Evolutionary conservation across 2,329 filamentous ascomycete genomes (phyloP), one percentile per base, ranked within the genome.

Genomic region (Ceratocystis smalleyi): DNA sequence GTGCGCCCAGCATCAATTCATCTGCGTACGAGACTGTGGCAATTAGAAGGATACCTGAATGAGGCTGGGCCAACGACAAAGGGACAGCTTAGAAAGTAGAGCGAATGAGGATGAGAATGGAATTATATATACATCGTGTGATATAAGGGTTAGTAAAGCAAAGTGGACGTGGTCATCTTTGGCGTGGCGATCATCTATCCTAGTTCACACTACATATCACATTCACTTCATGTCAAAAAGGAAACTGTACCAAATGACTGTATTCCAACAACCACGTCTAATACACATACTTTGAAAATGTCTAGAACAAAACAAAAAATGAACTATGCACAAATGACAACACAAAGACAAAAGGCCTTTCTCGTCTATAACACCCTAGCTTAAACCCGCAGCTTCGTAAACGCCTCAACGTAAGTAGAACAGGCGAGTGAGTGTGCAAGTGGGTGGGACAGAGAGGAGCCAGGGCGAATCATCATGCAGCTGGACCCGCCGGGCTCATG

Each of bases 21-120:
- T 15, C 60, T 83, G 57, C 79, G 83, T 70, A 65, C 77, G 64
- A 74, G 77, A 63, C 73, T 85, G 6, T 85, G 83, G 83, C 80
- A 78, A 67, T 70, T 86, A 7, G 79, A 85, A 67, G 81, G 81
- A 1, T 85, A 81, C 68, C 45, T 61, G 8, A 7, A 17, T 10
- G 59, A 43, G n/a, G 45, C 8, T 10, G 57, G 5, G 27, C 8
- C 40, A 45, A 22, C 24, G 30, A 12, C 22, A 43, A 10, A 19
- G 40, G 12, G 15, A 12, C 35, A 4, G 3, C 10, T 15, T 22
- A 17, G 12, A n/a, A 2, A 24, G 47, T 51, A 10, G 6, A 19
- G n/a, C 3, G 30, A 57, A 17, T 3, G 17, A 43, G 12, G 45
- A 43, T 17, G 32, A 12, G 12, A 12, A 4, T 40, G 35, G 12